Percentiles rank a stretch among this genome's conserved stretches.
These are phyloP conservation scores for Xylaria palmicola DNA, from an alignment of 495 filamentous ascomycete species.

Conservation along the genomic window DNA sequence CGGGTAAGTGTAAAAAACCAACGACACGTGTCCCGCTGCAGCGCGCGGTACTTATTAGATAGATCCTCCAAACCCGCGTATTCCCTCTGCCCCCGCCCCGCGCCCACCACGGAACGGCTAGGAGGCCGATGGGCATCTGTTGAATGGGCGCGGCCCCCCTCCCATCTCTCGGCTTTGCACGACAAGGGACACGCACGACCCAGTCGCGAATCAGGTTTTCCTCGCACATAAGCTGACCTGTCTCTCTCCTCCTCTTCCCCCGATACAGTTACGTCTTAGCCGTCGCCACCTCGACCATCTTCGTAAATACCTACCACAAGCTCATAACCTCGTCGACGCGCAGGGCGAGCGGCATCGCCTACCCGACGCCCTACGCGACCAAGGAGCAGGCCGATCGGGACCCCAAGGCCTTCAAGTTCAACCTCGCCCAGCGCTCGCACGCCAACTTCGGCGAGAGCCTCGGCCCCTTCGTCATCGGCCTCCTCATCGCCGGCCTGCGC, in stretches of 20 bases:
- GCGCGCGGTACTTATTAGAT: no score
- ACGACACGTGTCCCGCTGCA: neutral
- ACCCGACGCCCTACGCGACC: constrained; percentile 65
- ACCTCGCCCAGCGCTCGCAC: constrained; percentile 71
- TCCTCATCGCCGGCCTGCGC: constrained; percentile 55
- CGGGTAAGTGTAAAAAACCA: constrained; percentile 32
- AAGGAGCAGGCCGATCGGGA: constrained; percentile 59
- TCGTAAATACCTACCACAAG: constrained; percentile 56
- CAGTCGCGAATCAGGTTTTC: no score
- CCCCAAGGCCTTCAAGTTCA: constrained; percentile 44
- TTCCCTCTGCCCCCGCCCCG: no score
- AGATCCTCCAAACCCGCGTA: no score
- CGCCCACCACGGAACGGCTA: no score
- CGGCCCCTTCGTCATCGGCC: constrained; percentile 54
- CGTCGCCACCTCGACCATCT: constrained; percentile 57
- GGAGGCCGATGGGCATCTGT: no score
- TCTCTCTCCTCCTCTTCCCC: neutral
- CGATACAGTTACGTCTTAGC: constrained; percentile 55
- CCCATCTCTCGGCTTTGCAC: no score
- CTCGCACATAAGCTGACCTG: neutral
- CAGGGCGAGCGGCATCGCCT: constrained; percentile 55
- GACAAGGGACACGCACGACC: neutral
- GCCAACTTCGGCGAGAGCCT: constrained; percentile 69
- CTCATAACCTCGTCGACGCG: constrained; percentile 46
- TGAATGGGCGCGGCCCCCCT: no score